Conservation (phyloP, 2,329 filamentous ascomycete genomes). For the Cadophora luteo-olivacea region DNA sequence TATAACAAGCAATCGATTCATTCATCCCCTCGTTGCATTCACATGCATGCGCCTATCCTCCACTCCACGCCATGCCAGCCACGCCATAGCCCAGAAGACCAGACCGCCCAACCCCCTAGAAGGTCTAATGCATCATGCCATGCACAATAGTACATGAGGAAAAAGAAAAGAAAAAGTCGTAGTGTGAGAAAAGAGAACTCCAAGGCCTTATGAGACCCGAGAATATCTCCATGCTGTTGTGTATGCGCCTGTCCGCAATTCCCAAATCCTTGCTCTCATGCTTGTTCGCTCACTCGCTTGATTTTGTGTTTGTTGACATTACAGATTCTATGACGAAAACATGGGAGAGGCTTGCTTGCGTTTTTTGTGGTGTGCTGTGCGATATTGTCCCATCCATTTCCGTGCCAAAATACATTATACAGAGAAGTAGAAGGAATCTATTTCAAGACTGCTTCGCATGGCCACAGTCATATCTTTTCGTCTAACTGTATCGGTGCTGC, state of each 20-base stretch:
- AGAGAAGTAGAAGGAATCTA: constrained; percentile 35
- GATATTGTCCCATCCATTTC: constrained; percentile 20
- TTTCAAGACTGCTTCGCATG: constrained; percentile 31
- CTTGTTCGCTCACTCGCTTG: constrained; percentile 6
- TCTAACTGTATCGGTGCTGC: constrained; percentile 23
- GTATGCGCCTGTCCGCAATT: constrained; percentile 6
- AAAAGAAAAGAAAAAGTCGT: constrained; percentile 18
- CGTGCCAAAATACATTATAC: constrained; percentile 36
- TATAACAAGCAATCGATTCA: constrained; percentile 7
- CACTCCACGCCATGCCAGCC: background rate
- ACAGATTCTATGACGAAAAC: constrained; percentile 31
- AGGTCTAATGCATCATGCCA: constrained; percentile 21
- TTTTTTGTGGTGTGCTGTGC: constrained; percentile 2
- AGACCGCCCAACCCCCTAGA: background rate
- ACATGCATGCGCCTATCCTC: background rate
- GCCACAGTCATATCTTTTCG: constrained; percentile 25
- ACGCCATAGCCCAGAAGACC: constrained; percentile 3
- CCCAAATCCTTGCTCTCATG: constrained; percentile 4
- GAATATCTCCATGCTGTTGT: background rate
- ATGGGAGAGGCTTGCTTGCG: constrained; percentile 6
- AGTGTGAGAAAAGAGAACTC: constrained; percentile 16
- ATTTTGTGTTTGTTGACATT: constrained; percentile 33
- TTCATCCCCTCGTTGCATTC: constrained; percentile 16
- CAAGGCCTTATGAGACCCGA: background rate
- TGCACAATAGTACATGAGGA: constrained; percentile 32